These are phyloP conservation scores for Aspergillus phoenicis DNA, from an alignment of 2,329 filamentous ascomycete genomes.

Conservation along the genomic window DNA sequence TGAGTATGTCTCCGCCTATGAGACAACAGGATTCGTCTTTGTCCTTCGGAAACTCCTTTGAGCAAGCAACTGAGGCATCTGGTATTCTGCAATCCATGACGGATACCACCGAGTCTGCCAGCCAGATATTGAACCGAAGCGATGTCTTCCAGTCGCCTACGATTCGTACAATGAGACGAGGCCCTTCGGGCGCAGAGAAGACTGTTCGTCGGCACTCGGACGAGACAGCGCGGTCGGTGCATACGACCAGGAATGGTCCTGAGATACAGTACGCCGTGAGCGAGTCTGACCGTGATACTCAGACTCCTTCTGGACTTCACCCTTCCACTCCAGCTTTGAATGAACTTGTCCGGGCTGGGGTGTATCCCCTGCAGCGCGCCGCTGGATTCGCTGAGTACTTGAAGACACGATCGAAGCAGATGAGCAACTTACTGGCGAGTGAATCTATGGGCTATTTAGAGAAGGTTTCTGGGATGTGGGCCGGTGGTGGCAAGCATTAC, in stretches of 20 bases:
- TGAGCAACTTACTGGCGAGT: slow-evolving; percentile 79
- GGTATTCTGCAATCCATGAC: slow-evolving; percentile 69
- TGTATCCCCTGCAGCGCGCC: slow-evolving; percentile 80
- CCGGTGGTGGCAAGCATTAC: slow-evolving; percentile 87
- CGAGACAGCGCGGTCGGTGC: slow-evolving; percentile 37
- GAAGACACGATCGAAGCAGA: slow-evolving; percentile 73
- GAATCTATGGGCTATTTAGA: slow-evolving; percentile 96
- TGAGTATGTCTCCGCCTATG: slow-evolving; percentile 54
- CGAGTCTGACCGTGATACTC: slow-evolving; percentile 28
- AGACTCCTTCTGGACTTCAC: slow-evolving; percentile 24
- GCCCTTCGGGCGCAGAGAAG: slow-evolving; percentile 32
- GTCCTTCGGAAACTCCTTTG: slow-evolving; percentile 73
- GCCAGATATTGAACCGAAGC: slow-evolving; percentile 84
- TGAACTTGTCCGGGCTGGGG: slow-evolving; percentile 62
- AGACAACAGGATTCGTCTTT: slow-evolving; percentile 68
- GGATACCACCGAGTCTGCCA: slow-evolving; percentile 77
- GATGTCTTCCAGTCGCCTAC: slow-evolving; percentile 85
- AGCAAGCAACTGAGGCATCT: slow-evolving; percentile 74
- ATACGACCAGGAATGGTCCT: slow-evolving; percentile 21
- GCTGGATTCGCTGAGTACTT: slow-evolving; percentile 82
- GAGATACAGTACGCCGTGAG: slow-evolving; percentile 21
- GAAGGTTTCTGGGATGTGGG: slow-evolving; percentile 97
- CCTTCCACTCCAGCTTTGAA: slow-evolving; percentile 57
- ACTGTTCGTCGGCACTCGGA: slow-evolving; percentile 35
- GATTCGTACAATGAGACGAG: slow-evolving; percentile 48